phyloP scores from a whole-genome alignment of 2,329 filamentous ascomycete genomes.

The Dendryphion nanum region DNA sequence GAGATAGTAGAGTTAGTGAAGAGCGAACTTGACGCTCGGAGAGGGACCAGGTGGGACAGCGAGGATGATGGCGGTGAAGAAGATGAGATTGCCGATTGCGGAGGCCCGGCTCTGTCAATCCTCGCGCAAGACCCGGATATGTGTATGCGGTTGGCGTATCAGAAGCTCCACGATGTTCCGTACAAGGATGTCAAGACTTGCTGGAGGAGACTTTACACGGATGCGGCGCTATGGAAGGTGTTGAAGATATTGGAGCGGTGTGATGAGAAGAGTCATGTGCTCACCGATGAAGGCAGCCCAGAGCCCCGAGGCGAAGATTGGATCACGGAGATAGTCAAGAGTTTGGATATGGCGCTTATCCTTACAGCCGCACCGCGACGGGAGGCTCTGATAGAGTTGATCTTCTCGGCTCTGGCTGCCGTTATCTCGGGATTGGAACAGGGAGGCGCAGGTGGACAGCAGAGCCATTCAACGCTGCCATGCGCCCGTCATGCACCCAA shows the following conservation, averaged over 20 bases:
- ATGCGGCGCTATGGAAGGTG: slow-evolving; percentile 66
- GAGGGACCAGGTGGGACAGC: too few species aligned
- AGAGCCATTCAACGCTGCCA: background rate
- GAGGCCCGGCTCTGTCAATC: slow-evolving; percentile 38
- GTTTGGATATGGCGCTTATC: slow-evolving; percentile 75
- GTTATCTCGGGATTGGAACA: slow-evolving; percentile 5
- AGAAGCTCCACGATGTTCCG: slow-evolving; percentile 68
- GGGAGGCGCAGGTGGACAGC: background rate
- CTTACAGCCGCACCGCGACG: slow-evolving; percentile 53
- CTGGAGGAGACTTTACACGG: slow-evolving; percentile 72
- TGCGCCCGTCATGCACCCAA: slow-evolving; percentile 12
- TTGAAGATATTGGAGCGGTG: slow-evolving; percentile 22
- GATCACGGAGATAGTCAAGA: slow-evolving; percentile 60
- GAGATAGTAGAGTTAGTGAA: background rate
- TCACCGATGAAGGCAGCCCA: background rate
- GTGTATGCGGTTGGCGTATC: slow-evolving; percentile 58
- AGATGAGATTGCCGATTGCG: slow-evolving; percentile 41
- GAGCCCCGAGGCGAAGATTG: slow-evolving; percentile 35
- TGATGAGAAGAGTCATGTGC: background rate
- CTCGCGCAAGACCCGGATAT: slow-evolving; percentile 47
- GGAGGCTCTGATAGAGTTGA: slow-evolving; percentile 41
- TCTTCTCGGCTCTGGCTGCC: slow-evolving; percentile 51
- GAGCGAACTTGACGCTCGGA: too few species aligned
- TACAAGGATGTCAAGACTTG: slow-evolving; percentile 64
- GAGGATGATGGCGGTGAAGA: slow-evolving; percentile 25